phyloP scores from a whole-genome alignment of 345 rosid species.

The Tarenaya hassleriana region DNA sequence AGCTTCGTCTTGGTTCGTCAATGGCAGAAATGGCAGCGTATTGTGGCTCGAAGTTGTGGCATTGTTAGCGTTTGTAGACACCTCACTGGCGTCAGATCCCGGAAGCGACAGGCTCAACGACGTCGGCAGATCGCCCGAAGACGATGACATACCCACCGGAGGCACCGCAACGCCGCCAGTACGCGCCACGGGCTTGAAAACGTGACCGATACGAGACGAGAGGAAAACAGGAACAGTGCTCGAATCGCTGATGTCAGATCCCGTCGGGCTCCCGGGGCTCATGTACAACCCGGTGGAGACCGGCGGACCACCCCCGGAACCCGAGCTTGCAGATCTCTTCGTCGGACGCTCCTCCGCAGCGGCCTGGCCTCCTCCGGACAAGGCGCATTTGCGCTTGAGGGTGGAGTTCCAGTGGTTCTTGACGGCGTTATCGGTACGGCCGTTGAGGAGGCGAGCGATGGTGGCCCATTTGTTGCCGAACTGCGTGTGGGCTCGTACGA shows the following conservation, averaged over 20 bases:
- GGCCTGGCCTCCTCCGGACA: slow-evolving; percentile 20
- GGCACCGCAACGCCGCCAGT: slow-evolving; percentile 41
- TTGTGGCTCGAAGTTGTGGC: background rate
- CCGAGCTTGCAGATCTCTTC: slow-evolving; percentile 70
- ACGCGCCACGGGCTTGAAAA: slow-evolving; percentile 48
- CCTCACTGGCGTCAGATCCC: slow-evolving; percentile 46
- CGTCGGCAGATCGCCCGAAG: slow-evolving; percentile 47
- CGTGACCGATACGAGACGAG: slow-evolving; percentile 17
- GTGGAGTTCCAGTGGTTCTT: slow-evolving; percentile 99
- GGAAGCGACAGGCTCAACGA: slow-evolving; percentile 66
- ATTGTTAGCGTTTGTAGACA: slow-evolving; percentile 23
- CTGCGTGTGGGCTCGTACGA: slow-evolving; percentile 70
- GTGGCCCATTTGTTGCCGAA: slow-evolving; percentile 97
- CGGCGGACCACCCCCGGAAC: slow-evolving; percentile 22
- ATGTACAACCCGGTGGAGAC: slow-evolving; percentile 46
- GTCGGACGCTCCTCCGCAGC: slow-evolving; percentile 42
- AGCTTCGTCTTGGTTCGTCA: slow-evolving; percentile 6
- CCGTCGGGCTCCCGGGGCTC: slow-evolving; percentile 69
- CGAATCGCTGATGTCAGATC: slow-evolving; percentile 65
- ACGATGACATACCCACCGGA: slow-evolving; percentile 35
- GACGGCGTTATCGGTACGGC: slow-evolving; percentile 92
- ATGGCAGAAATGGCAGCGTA: slow-evolving; percentile 16
- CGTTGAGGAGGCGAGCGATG: slow-evolving; percentile 85
- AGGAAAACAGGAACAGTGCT: slow-evolving; percentile 38
- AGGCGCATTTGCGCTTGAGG: slow-evolving; percentile 56